Conservation (phyloP, 495 filamentous ascomycete species). For the Cenococcum geophilum region DNA sequence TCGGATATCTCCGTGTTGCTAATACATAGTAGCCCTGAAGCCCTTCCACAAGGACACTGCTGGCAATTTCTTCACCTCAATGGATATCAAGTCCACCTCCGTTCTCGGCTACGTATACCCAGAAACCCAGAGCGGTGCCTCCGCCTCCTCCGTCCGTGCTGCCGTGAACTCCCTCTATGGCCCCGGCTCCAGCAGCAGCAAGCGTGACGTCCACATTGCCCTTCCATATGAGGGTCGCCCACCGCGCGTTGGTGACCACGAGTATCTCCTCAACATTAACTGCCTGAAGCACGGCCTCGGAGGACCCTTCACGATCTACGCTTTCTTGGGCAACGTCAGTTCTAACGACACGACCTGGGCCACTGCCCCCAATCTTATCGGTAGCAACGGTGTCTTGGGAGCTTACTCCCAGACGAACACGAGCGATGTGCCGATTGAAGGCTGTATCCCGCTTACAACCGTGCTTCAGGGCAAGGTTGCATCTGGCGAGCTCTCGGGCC, state of each 20-base stretch:
- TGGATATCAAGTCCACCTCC: slow-evolving; percentile 18
- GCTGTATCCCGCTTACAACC: slow-evolving; percentile 27
- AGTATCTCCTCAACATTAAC: slow-evolving; percentile 21
- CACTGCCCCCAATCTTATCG: slow-evolving; percentile 16
- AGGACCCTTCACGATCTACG: slow-evolving; percentile 24
- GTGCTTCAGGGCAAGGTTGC: slow-evolving; percentile 23
- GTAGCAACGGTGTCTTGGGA: slow-evolving; percentile 18
- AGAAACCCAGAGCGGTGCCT: slow-evolving; percentile 10
- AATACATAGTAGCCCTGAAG: slow-evolving; percentile 9
- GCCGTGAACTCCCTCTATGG: slow-evolving; percentile 24
- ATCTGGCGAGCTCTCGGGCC: slow-evolving; percentile 17
- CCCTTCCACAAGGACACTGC: slow-evolving; percentile 29
- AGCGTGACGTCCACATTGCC: not conserved
- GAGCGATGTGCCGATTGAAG: slow-evolving; percentile 14
- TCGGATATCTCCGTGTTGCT: not conserved
- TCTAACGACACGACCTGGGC: slow-evolving; percentile 16
- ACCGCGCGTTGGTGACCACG: slow-evolving; percentile 23
- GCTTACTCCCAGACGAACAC: slow-evolving; percentile 3
- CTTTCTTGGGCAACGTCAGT: slow-evolving; percentile 23
- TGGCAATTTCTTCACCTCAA: slow-evolving; percentile 25
- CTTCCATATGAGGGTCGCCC: slow-evolving; percentile 20
- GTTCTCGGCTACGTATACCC: slow-evolving; percentile 25
- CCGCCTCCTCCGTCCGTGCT: slow-evolving; percentile 3
- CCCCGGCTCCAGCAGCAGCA: slow-evolving; percentile 11
- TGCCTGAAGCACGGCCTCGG: slow-evolving; percentile 22